Percentiles rank a stretch among this genome's conserved stretches.
phyloP scores from a whole-genome alignment of 306 rosid species.

The Prunus campanulata region DNA sequence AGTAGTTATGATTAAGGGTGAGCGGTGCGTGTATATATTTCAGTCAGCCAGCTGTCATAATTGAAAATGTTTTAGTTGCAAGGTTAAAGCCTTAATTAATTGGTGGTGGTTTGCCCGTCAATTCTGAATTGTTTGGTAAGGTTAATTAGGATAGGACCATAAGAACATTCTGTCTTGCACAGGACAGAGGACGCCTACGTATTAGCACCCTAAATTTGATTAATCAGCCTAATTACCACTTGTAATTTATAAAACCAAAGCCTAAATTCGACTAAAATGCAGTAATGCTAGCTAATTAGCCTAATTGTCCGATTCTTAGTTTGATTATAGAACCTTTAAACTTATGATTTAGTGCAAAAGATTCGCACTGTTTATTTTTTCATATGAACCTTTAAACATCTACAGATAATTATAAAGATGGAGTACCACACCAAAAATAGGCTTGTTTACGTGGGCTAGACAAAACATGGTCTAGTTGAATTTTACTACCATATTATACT shows the following conservation, averaged over 20 bases:
- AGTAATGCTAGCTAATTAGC: too few species aligned
- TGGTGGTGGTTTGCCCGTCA: constrained; percentile 10
- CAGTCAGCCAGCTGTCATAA: not conserved
- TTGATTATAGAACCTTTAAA: too few species aligned
- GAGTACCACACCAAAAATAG: too few species aligned
- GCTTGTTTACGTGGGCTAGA: too few species aligned
- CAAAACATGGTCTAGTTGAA: too few species aligned
- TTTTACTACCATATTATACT: too few species aligned
- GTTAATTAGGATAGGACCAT: not conserved
- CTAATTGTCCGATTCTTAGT: too few species aligned
- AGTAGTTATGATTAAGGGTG: not conserved
- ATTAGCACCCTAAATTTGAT: not conserved
- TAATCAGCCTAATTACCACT: too few species aligned
- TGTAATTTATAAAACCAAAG: too few species aligned
- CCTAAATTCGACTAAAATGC: too few species aligned
- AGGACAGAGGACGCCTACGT: not conserved
- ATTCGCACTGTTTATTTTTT: not conserved
- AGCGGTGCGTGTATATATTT: not conserved
- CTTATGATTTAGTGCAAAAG: not conserved
- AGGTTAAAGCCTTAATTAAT: not conserved
- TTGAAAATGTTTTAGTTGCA: not conserved
- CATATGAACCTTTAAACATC: too few species aligned
- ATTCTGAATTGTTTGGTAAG: not conserved
- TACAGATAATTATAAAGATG: too few species aligned
- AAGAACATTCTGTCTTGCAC: not conserved